These are phyloP conservation scores for Dichotomocladium elegans DNA, from an alignment of 371 early-diverging fungal genomes.

Conservation along the genomic window DNA sequence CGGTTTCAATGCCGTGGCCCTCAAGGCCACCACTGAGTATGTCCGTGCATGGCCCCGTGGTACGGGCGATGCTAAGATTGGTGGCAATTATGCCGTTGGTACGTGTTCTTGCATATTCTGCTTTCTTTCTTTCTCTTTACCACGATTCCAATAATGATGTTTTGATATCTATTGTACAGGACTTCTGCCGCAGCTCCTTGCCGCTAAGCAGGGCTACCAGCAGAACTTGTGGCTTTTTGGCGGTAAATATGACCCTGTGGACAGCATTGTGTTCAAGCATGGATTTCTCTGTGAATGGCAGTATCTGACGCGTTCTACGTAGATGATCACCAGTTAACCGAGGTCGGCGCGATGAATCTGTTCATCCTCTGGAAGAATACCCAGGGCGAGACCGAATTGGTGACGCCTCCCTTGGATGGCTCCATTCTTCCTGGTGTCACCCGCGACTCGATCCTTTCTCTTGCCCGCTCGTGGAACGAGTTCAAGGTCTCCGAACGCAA, in stretches of 20 bases:
- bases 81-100: conserved; percentile 77
- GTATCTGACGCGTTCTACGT: too few species aligned
- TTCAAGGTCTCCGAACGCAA: conserved; percentile 87
- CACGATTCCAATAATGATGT: background rate
- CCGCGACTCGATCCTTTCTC: conserved; percentile 86
- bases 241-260: conserved; percentile 9
- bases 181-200: conserved; percentile 86
- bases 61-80: conserved; percentile 91
- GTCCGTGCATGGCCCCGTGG: conserved; percentile 98
- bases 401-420: conserved; percentile 93
- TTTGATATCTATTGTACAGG: conserved; percentile 19
- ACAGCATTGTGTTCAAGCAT: background rate
- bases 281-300: background rate
- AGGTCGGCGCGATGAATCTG: conserved; percentile 97
- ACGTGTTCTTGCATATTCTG: conserved; percentile 7
- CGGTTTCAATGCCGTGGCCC: conserved; percentile 85
- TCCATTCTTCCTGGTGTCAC: conserved; percentile 96
- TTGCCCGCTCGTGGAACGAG: conserved; percentile 84
- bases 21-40: conserved; percentile 80
- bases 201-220: conserved; percentile 80
- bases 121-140: too few species aligned
- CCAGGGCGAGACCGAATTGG: conserved; percentile 75
- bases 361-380: conserved; percentile 84
- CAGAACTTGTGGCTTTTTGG: conserved; percentile 97
- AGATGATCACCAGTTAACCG: conserved; percentile 80